Evolutionary conservation across 768 basidiomycete species (phyloP), one percentile per base, ranked within the genome.

Genomic region (Russula sp.): DNA sequence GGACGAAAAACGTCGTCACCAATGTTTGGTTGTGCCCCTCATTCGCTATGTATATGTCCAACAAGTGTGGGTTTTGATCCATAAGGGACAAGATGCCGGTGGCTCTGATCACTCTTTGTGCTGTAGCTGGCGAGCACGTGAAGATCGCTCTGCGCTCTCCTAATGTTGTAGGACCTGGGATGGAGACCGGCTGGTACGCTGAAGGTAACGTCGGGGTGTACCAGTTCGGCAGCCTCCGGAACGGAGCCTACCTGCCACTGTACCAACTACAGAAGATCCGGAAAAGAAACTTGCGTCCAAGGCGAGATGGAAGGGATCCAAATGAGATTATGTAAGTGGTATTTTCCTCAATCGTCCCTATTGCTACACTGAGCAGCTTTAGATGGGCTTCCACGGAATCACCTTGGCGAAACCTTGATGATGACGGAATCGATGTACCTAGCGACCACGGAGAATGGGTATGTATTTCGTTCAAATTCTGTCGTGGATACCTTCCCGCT

Each of bases 11-110:
- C 18, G 45, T 63, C 16, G 45, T 63, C 50, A 63, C 61, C 7
- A 49, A 42, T 34, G 32, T 63, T 20, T 63, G 56, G 56, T 52
- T 42, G 38, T 52, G 45, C 20, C 61, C 61, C 16, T 45, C 61
- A 52, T 63, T 58, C 34, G 61, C 61, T 22, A 63, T 63, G 61
- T 63, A 63, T 22, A 11, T 63, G 38, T 63, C 61, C 36, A 58
- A 63, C 32, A 58, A 53, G 45, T 52, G 61, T 63, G 22, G 16
- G 56, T 48, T 13, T 42, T 29, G 4, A 35, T 43, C 22, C 29
- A n/a, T 38, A 50, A 39, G 7, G 16, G 32, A 29, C 8, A 14
- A 47, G 7, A 36, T 38, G 13, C 18, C 29, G 14, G n/a, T 35
- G 18, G 9, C n/a, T 38, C 45, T 51, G 39, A 57, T 45, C n/a